These are phyloP conservation scores for Dioscorea cayenensis DNA, from an alignment of 116 monocot species.

Conservation along the genomic window DNA sequence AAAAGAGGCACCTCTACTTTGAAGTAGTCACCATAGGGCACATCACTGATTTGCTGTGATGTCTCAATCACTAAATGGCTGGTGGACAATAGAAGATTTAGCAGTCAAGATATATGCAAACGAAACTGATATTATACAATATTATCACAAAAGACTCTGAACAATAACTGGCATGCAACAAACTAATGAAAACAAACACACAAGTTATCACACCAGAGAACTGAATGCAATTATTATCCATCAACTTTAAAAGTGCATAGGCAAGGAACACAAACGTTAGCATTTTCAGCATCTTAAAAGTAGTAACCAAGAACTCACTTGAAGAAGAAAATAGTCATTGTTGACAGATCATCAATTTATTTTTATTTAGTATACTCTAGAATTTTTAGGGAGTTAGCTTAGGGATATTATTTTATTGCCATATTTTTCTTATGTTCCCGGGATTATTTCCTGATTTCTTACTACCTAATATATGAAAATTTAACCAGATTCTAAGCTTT, in stretches of 20 bases:
- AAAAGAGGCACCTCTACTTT: conserved; percentile 58
- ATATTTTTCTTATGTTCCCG: too few relatives aligned
- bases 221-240: neutral
- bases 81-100: conserved; percentile 8
- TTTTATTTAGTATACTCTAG: too few relatives aligned
- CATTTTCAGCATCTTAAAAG: neutral
- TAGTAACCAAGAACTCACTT: neutral
- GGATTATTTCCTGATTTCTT: too few relatives aligned
- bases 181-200: neutral
- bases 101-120: conserved; percentile 1
- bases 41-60: conserved; percentile 62
- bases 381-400: too few relatives aligned
- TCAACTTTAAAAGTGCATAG: neutral
- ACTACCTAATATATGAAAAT: too few relatives aligned
- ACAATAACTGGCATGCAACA: neutral
- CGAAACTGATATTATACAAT: neutral
- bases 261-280: neutral
- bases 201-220: neutral
- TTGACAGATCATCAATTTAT: too few relatives aligned
- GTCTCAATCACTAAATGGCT: conserved; percentile 76
- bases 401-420: too few relatives aligned
- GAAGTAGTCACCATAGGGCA: conserved; percentile 81
- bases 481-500: too few relatives aligned
- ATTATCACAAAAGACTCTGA: neutral
- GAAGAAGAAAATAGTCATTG: too few relatives aligned